These are phyloP conservation scores for Amanita rubescens DNA, from an alignment of 768 basidiomycete species.

Conservation along the genomic window DNA sequence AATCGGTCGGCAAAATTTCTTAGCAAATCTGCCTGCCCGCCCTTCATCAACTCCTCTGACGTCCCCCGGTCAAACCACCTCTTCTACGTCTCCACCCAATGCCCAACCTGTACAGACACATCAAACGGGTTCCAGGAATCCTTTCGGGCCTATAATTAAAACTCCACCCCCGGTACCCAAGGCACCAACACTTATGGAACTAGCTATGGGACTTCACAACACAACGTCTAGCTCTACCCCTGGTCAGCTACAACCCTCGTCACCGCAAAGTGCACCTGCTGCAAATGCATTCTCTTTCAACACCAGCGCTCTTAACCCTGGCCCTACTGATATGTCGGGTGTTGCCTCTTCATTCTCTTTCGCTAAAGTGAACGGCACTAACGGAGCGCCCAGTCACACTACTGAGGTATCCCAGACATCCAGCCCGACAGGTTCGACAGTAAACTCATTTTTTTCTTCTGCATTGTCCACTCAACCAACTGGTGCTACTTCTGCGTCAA, in stretches of 20 bases:
- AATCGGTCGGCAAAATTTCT: conserved; percentile 9
- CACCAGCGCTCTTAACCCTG: conserved; percentile 33
- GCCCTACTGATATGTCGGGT: conserved; percentile 51
- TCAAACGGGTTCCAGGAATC: conserved; percentile 91
- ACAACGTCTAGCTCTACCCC: background rate
- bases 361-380: conserved; percentile 24
- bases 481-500: conserved; percentile 17
- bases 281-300: conserved; percentile 30
- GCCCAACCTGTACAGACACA: conserved; percentile 74
- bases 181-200: conserved; percentile 73
- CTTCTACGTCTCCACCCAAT: conserved; percentile 32
- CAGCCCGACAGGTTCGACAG: conserved; percentile 31
- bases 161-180: conserved; percentile 64
- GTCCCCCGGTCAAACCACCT: conserved; percentile 22
- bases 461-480: conserved; percentile 42
- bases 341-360: conserved; percentile 71
- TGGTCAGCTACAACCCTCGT: conserved; percentile 15
- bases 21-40: conserved; percentile 39
- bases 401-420: conserved; percentile 27
- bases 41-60: conserved; percentile 71
- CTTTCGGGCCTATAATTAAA: conserved; percentile 73
- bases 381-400: conserved; percentile 11
- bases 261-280: conserved; percentile 16
- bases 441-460: conserved; percentile 40
- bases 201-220: conserved; percentile 46